Base-by-base conservation (phyloP, 805 yeast genomes). In the Henningerozyma blattae region DNA sequence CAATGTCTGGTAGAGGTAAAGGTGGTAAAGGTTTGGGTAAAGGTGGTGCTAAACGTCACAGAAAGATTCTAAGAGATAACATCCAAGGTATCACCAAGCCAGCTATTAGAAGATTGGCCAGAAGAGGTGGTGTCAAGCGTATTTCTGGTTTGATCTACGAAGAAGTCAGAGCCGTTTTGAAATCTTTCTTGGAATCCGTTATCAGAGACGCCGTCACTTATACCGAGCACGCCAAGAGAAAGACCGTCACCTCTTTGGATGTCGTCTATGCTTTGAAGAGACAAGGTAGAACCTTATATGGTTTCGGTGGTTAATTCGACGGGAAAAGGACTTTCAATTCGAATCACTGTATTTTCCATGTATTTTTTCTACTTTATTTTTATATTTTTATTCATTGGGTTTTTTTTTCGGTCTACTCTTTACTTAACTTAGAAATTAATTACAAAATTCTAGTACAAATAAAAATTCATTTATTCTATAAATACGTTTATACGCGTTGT, bases 91-190 rank as follows among this genome's bases (percentile, higher is more conserved):
- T 87, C 64, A 87, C 97, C 45, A 87, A 87, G 79, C 97, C 97
- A 64, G 97, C 97, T 62, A 87, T 87, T 64, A 85, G 97, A 75
- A 87, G 97, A 83, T 81, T 87, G 58, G 97, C 97, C 38, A 87
- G 97, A 79, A 85, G 97, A 83, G 97, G 97, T 73, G 97, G 97
- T 86, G 97, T 87, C 62, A 87, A 87, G 81, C 94, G 97, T 82
- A 87, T 87, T 59, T 87, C 96, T 45, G 96, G 95, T 64, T 73
- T 86, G 63, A 89, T 87, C 64, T 87, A 87, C 75, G 97, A 87
- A 70, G 95, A 87, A 73, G 95, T 89, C 62, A 85, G 97, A 75
- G 86, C 80, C 52, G 96, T 89, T 50, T 75, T 87, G 51, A 86
- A 86, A 70, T 72, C 94, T 39, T 87, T 87, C 82, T 77, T 87